Evolutionary conservation across 345 rosid species (phyloP).

Genomic region (Erysimum cheiranthoides): DNA sequence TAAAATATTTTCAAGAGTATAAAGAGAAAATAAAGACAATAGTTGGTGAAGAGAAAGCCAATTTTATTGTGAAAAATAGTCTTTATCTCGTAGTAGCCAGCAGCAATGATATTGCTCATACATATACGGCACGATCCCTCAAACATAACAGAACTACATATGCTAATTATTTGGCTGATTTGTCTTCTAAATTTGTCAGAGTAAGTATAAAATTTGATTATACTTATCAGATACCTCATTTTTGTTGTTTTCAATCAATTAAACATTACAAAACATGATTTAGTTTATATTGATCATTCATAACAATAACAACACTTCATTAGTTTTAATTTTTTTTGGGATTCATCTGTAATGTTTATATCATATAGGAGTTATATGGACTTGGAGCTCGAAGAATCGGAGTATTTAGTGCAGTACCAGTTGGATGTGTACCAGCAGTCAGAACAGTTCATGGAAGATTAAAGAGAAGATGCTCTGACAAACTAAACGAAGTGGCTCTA

Average conservation of each 20-base stretch:
- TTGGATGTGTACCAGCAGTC: constrained; percentile 31
- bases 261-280: too few species aligned
- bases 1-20: constrained; percentile 53
- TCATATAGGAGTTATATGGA: constrained; percentile 36
- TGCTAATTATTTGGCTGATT: constrained; percentile 45
- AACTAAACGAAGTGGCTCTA: constrained; percentile 24
- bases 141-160: constrained; percentile 46
- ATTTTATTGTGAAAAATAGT: constrained; percentile 46
- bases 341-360: constrained; percentile 4
- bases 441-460: constrained; percentile 22
- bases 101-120: constrained; percentile 63
- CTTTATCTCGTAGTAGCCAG: constrained; percentile 50
- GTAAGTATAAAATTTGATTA: constrained; percentile 22
- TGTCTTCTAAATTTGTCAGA: constrained; percentile 48
- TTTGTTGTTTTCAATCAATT: background rate
- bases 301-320: background rate
- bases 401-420: constrained; percentile 39
- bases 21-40: constrained; percentile 35
- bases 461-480: background rate
- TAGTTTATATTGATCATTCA: background rate
- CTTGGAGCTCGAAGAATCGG: constrained; percentile 38
- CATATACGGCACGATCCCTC: constrained; percentile 43
- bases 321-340: background rate
- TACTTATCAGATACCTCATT: background rate
- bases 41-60: constrained; percentile 52